Percentiles rank a stretch among this genome's conserved stretches.
phyloP scores from a whole-genome alignment of 192 early-diverging fungal species.

The Backusella westeae region DNA sequence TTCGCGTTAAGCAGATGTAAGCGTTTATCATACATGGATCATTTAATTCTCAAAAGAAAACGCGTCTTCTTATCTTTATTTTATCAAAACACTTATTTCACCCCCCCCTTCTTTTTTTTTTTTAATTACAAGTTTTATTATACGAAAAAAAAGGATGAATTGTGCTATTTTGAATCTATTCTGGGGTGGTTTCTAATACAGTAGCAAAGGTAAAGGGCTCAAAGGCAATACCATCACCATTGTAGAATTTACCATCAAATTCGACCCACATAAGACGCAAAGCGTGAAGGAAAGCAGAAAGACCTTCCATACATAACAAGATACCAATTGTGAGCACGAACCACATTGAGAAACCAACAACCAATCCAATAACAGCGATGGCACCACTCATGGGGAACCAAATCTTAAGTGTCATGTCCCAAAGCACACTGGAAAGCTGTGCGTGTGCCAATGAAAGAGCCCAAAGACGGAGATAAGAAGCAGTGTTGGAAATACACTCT shows the following conservation, averaged over 20 bases:
- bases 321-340: slow-evolving; percentile 80
- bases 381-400: slow-evolving; percentile 48
- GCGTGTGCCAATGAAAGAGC: slow-evolving; percentile 97
- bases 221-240: slow-evolving; percentile 86
- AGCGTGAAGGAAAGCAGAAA: slow-evolving; percentile 86
- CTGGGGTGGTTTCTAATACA: slow-evolving; percentile 5
- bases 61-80: background rate
- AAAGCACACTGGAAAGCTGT: slow-evolving; percentile 95
- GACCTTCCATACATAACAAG: slow-evolving; percentile 83
- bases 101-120: background rate
- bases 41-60: no score
- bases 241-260: slow-evolving; percentile 98
- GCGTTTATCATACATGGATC: no score
- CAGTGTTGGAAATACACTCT: slow-evolving; percentile 97
- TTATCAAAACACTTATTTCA: background rate
- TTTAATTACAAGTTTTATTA: background rate
- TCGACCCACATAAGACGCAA: slow-evolving; percentile 97
- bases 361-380: slow-evolving; percentile 65
- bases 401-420: slow-evolving; percentile 83
- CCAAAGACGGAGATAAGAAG: slow-evolving; percentile 98
- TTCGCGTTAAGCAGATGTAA: no score
- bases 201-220: slow-evolving; percentile 85
- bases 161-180: background rate
- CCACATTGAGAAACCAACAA: slow-evolving; percentile 88
- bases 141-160: background rate